A percentile compares a stretch with the other conserved stretches of the same genome.
These are phyloP conservation scores for Pistacia vera DNA, from an alignment of 345 rosid genomes.

Conservation along the genomic window DNA sequence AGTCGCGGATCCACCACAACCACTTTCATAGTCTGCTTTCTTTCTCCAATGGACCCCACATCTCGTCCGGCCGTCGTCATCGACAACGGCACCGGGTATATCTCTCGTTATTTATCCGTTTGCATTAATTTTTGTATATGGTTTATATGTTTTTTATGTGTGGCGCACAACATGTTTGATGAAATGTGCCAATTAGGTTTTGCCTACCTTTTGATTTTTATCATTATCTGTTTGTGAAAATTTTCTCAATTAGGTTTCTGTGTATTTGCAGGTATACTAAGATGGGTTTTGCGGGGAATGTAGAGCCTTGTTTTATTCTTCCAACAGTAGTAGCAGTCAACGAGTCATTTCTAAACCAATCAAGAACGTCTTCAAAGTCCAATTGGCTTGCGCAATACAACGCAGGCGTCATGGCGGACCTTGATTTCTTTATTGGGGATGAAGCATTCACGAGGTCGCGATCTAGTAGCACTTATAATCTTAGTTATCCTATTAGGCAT, in stretches of 20 bases:
- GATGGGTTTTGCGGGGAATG: slow-evolving; percentile 97
- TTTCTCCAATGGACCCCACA: slow-evolving; percentile 75
- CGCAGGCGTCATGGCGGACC: slow-evolving; percentile 97
- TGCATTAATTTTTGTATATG: background rate
- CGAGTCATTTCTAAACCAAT: slow-evolving; percentile 81
- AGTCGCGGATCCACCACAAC: slow-evolving; percentile 49
- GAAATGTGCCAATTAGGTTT: slow-evolving; percentile 29
- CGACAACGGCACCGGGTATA: slow-evolving; percentile 97
- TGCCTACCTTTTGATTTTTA: background rate
- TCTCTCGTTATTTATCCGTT: background rate
- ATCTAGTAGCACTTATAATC: slow-evolving; percentile 73
- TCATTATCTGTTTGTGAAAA: background rate
- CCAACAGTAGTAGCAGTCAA: slow-evolving; percentile 93
- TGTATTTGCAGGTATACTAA: slow-evolving; percentile 71
- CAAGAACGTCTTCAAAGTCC: slow-evolving; percentile 63
- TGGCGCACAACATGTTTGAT: slow-evolving; percentile 33
- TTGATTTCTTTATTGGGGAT: slow-evolving; percentile 89
- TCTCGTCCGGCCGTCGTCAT: slow-evolving; percentile 96
- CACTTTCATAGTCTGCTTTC: slow-evolving; percentile 10
- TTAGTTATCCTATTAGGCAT: slow-evolving; percentile 78
- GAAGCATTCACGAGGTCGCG: slow-evolving; percentile 78
- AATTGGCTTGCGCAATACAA: slow-evolving; percentile 83
- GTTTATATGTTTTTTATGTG: background rate
- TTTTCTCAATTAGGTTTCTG: background rate
- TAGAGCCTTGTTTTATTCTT: slow-evolving; percentile 92